Percentiles rank a stretch among this genome's conserved stretches.
These are phyloP conservation scores for Iris pallida DNA, from an alignment of 116 monocot species.

Conservation along the genomic window DNA sequence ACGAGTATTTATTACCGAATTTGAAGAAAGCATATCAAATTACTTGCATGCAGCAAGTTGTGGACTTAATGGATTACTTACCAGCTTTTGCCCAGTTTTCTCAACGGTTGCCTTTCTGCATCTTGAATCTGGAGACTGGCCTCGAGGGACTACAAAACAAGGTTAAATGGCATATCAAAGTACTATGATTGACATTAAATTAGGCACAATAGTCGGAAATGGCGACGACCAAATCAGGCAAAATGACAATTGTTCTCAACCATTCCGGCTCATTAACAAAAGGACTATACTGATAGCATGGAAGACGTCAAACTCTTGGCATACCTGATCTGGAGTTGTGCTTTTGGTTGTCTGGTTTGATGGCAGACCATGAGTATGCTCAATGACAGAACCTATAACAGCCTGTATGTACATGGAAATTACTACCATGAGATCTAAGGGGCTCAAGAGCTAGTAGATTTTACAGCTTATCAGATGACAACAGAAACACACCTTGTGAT, in stretches of 20 bases:
- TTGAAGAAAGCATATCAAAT: too few species aligned
- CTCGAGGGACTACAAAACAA: conserved; percentile 30
- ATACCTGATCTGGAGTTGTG: conserved; percentile 6
- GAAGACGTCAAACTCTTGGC: neutral
- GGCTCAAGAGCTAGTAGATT: neutral
- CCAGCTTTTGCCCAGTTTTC: conserved; percentile 1
- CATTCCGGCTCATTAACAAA: too few species aligned
- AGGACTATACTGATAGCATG: too few species aligned
- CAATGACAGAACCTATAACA: conserved; percentile 18
- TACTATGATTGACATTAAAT: neutral
- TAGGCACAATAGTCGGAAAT: neutral
- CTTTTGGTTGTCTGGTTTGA: neutral
- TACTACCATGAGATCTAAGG: neutral
- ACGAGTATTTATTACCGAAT: too few species aligned
- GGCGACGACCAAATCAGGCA: too few species aligned
- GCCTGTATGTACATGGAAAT: conserved; percentile 16
- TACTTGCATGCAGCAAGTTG: too few species aligned
- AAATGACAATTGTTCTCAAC: too few species aligned
- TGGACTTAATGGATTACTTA: too few species aligned
- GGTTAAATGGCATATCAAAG: neutral
- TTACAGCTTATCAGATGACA: neutral
- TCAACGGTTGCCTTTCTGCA: conserved; percentile 57
- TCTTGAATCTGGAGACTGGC: conserved; percentile 83
- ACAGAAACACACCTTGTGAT: conserved; percentile 9
- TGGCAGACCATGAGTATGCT: conserved; percentile 8